Evolutionary conservation across 2,329 filamentous ascomycete genomes (phyloP), one percentile per base, ranked within the genome.

Genomic region (Ophiostoma triangulosporum): DNA sequence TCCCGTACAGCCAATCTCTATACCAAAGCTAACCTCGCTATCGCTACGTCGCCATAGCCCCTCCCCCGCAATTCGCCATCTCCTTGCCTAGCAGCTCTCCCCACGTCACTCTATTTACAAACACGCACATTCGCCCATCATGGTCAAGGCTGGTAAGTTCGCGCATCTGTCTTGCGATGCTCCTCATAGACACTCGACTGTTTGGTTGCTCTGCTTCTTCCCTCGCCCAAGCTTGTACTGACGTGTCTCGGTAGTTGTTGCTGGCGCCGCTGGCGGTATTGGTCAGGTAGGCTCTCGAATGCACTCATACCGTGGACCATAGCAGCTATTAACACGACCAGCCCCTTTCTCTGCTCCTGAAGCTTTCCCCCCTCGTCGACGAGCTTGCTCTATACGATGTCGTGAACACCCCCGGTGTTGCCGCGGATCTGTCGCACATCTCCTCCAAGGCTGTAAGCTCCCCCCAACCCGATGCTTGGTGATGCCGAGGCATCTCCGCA

Each of bases 301-400:
- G 32, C 14, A 31, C 6, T 20, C 15, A 22, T 11, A 5, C 11
- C 9, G 15, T n/a, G n/a, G n/a, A n/a, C n/a, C n/a, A 20, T 8
- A 15, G 9, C 9, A 48, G 14, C 46, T 24, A 32, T 22, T 51
- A 38, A 51, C 27, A 5, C 22, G 8, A 6, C 22, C 31, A 97
- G 90, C 93, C 93, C 62, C 80, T 98, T 65, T 98, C 93, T 61
- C 87, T 98, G 62, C 86, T 98, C 64, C 80, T 97, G 69, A 98
- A 98, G 81, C 81, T 86, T 62, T 87, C 78, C 66, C 86, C 89
- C 60, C 81, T 88, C 66, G 78, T 98, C 65, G 85, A 91, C 65
- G 88, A 97, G 76, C 87, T 98, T 64, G 78, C 89, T 57, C 86
- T 98, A 64, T 98, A 96, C 78, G 93, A 98, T 95, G 90, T 98